phyloP scores from a whole-genome alignment of 2,329 filamentous ascomycete genomes.

The Aspergillus oerlinghausenensis region DNA sequence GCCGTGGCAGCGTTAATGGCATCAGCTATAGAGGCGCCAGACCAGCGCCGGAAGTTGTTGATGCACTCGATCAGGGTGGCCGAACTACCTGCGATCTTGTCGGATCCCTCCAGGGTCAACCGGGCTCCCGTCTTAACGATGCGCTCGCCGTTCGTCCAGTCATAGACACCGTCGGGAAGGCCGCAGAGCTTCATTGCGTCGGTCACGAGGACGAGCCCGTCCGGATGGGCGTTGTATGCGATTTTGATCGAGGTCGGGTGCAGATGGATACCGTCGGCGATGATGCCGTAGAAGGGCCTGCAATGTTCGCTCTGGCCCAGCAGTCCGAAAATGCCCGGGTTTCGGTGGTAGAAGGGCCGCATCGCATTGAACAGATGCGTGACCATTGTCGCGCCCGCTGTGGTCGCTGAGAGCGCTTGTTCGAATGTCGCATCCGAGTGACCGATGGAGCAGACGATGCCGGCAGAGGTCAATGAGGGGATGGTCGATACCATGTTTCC shows the following conservation, averaged over 20 bases:
- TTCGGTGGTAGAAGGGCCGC: constrained; percentile 83
- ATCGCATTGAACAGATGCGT: constrained; percentile 95
- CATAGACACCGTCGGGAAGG: constrained; percentile 75
- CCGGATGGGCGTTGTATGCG: constrained; percentile 78
- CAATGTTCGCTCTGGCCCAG: constrained; percentile 60
- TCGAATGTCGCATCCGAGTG: constrained; percentile 87
- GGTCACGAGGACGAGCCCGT: constrained; percentile 82
- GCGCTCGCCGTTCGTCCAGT: constrained; percentile 71
- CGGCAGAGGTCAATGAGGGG: constrained; percentile 57
- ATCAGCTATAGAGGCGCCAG: constrained; percentile 35
- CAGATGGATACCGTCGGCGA: constrained; percentile 84
- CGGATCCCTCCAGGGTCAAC: constrained; percentile 71
- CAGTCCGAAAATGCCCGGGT: constrained; percentile 85
- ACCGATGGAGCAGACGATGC: constrained; percentile 74
- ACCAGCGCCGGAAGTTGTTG: constrained; percentile 42
- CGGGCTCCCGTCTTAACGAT: constrained; percentile 60
- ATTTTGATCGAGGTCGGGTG: constrained; percentile 87
- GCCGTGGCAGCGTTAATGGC: constrained; percentile 38
- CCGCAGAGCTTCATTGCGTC: constrained; percentile 88
- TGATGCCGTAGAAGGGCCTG: constrained; percentile 77
- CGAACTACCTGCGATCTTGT: constrained; percentile 68
- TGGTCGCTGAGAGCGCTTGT: constrained; percentile 66
- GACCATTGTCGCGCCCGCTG: constrained; percentile 78
- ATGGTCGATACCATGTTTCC: constrained; percentile 67
- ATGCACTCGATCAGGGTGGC: constrained; percentile 42